phyloP scores from a whole-genome alignment of 2,329 filamentous ascomycete genomes.

The Sarocladium oryzae region DNA sequence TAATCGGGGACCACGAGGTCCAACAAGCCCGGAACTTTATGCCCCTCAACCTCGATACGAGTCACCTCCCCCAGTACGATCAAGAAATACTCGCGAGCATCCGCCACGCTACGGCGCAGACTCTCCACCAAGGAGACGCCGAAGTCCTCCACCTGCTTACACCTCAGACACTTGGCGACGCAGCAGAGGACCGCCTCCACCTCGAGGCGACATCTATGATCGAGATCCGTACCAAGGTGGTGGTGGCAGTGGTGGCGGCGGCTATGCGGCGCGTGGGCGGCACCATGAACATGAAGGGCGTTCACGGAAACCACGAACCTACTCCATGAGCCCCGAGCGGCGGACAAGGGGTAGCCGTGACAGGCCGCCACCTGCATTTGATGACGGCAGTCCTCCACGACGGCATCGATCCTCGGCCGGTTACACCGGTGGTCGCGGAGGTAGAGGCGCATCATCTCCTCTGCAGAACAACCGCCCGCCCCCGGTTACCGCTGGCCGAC shows the following conservation, averaged over 20 bases:
- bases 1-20: background rate
- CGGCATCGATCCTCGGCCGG: constrained; percentile 6
- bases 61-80: constrained; percentile 4
- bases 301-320: constrained; percentile 15
- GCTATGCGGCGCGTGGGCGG: constrained; percentile 5
- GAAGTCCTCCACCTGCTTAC: constrained; percentile 3
- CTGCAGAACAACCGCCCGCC: background rate
- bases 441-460: background rate
- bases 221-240: constrained; percentile 2
- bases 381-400: constrained; percentile 8
- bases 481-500: constrained; percentile 19
- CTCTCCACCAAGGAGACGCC: constrained; percentile 3
- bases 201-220: constrained; percentile 6
- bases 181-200: constrained; percentile 6
- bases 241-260: constrained; percentile 2
- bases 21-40: constrained; percentile 5
- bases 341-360: constrained; percentile 13
- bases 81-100: constrained; percentile 2
- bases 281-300: constrained; percentile 13
- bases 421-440: background rate
- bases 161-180: constrained; percentile 11
- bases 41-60: constrained; percentile 9
- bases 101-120: background rate
- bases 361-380: constrained; percentile 8
- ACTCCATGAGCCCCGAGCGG: constrained; percentile 14